Evolutionary conservation across 371 early-diverging fungal genomes (phyloP), one percentile per base, ranked within the genome.

Genomic region (Mortierella sp.): DNA sequence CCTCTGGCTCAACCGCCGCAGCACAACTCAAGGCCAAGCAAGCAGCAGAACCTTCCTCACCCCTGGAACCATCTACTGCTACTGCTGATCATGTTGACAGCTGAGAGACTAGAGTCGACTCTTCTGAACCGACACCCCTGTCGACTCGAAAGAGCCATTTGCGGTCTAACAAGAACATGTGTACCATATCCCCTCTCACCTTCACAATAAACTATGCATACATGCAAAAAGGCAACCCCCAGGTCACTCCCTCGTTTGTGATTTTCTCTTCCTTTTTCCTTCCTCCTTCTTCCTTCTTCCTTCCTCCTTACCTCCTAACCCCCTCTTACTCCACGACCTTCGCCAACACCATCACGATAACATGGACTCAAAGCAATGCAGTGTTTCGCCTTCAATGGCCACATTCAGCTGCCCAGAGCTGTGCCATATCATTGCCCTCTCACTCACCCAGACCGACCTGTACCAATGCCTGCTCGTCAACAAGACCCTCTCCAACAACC

Each of bases 381-480:
- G 19, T 9, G 16, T 22, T 2, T 37, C 39, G 10, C 61, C 22
- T 9, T 34, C 61, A 22, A 9, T 61, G 37, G 39, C 37, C 1
- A 2, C 9, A 2, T 61, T 61, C 9, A 9, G 61, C 22, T 61
- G 61, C 37, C 39, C 22, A 7, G 61, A 61, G 22, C 61, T 61
- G 10, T 61, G 37, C 37, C 37, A 61, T 19, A 61, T 61, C 22
- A 61, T 61, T 61, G 61, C 61, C 22, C 10, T 16, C 9, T 22
- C 7, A 2, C 61, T 61, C 61, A 37, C 19, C 16, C 61, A 37
- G 22, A 61, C 61, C 37, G 61, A 61, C 37, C 34, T 61, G 37
- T 61, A 61, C 22, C 34, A 39, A 19, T 61, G 61, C 19, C 61
- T 61, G 22, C 61, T 61, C 22, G 61, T 61, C 61, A 37, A 61